Percentiles rank a stretch among this genome's conserved stretches.
These are phyloP conservation scores for Blastobotrys persicus DNA, from an alignment of 1,139 yeast genomes.

Conservation along the genomic window DNA sequence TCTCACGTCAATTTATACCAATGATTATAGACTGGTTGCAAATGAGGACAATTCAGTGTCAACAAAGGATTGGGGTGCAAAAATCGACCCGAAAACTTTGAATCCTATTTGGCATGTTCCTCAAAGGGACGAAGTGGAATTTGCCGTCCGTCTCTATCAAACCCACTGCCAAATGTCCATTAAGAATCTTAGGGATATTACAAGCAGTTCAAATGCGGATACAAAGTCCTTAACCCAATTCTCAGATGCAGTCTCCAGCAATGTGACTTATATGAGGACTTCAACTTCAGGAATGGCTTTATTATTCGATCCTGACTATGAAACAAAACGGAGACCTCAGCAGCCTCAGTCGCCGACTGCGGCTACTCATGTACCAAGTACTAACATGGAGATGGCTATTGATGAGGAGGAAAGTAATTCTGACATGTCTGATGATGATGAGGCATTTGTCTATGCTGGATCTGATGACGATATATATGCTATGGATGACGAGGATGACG, in stretches of 20 bases:
- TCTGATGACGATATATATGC: slow-evolving; percentile 29
- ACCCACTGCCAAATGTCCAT: slow-evolving; percentile 42
- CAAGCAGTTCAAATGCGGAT: slow-evolving; percentile 41
- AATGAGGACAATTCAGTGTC: slow-evolving; percentile 19
- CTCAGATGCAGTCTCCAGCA: slow-evolving; percentile 46
- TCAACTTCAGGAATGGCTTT: slow-evolving; percentile 72
- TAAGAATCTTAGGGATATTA: slow-evolving; percentile 25
- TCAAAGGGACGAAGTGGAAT: slow-evolving; percentile 50
- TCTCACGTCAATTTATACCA: slow-evolving; percentile 46
- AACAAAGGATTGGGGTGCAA: slow-evolving; percentile 36
- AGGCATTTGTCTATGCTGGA: slow-evolving; percentile 25
- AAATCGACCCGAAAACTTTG: slow-evolving; percentile 43
- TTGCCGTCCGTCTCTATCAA: slow-evolving; percentile 61
- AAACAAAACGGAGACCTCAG: slow-evolving; percentile 19
- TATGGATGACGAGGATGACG: slow-evolving; percentile 36
- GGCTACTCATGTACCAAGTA: slow-evolving; percentile 28
- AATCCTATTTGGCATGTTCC: slow-evolving; percentile 79
- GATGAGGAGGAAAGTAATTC: slow-evolving; percentile 16
- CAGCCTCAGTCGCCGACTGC: slow-evolving; percentile 14
- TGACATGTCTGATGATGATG: slow-evolving; percentile 31
- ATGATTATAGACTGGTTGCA: slow-evolving; percentile 29
- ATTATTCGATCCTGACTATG: slow-evolving; percentile 62
- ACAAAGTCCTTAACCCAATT: slow-evolving; percentile 29
- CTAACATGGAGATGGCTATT: slow-evolving; percentile 10
- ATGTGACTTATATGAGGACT: slow-evolving; percentile 57